These are phyloP conservation scores for Centella asiatica DNA, from an alignment of 129 eudicot genomes.

Conservation along the genomic window DNA sequence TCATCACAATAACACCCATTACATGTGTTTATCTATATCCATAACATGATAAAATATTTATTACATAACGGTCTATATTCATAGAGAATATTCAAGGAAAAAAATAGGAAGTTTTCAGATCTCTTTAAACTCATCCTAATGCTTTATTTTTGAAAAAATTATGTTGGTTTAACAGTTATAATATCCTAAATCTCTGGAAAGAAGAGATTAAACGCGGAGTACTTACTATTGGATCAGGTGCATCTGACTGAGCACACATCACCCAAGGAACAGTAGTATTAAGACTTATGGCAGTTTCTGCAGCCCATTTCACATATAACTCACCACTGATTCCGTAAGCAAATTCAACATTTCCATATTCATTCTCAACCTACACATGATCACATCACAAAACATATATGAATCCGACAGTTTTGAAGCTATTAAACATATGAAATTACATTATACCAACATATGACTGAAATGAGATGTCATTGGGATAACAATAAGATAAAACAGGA, in stretches of 20 bases:
- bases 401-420: not conserved
- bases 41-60: not conserved
- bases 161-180: no score
- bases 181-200: no score
- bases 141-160: no score
- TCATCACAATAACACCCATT: slow-evolving; percentile 74
- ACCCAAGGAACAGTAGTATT: slow-evolving; percentile 84
- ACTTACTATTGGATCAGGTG: slow-evolving; percentile 80
- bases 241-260: slow-evolving; percentile 73
- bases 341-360: slow-evolving; percentile 70
- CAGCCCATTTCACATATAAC: slow-evolving; percentile 71
- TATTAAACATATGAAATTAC: no score
- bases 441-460: no score
- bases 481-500: slow-evolving; percentile 3
- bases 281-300: slow-evolving; percentile 58
- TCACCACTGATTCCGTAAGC: slow-evolving; percentile 62
- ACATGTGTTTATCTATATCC: slow-evolving; percentile 73
- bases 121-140: no score
- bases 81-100: no score
- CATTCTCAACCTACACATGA: slow-evolving; percentile 62
- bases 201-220: not conserved
- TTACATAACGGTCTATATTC: not conserved
- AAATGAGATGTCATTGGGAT: no score
- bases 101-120: no score
- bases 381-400: slow-evolving; percentile 3